Conservation (phyloP, 129 eudicot genomes). For the Flaveria sonorensis region DNA sequence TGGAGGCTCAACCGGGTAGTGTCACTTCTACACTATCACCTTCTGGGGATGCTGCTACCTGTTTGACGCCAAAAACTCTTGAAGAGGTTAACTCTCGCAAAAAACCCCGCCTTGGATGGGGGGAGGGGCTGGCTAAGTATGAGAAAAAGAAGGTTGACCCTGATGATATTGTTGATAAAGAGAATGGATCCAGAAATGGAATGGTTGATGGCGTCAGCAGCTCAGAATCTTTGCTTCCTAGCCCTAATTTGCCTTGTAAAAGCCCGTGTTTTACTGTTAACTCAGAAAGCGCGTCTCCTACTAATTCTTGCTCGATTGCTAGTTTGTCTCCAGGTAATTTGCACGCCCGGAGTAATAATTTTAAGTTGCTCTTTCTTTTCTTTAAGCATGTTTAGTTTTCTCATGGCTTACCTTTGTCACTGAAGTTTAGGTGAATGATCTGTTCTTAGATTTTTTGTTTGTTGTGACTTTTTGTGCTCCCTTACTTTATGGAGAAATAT, state of each 20-base stretch:
- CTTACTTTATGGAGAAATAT: neutral
- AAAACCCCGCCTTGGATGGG: constrained; percentile 98
- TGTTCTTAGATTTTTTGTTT: neutral
- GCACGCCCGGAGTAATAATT: neutral
- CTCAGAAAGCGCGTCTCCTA: constrained; percentile 75
- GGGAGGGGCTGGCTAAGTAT: constrained; percentile 94
- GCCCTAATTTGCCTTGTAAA: constrained; percentile 42
- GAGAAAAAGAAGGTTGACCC: constrained; percentile 91
- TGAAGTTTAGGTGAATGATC: neutral
- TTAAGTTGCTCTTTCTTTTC: neutral
- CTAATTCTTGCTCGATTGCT: constrained; percentile 88
- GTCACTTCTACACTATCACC: constrained; percentile 51
- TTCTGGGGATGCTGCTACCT: constrained; percentile 52
- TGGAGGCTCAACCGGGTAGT: constrained; percentile 41
- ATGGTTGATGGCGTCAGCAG: constrained; percentile 30
- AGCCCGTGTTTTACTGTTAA: constrained; percentile 56
- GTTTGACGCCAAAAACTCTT: constrained; percentile 46
- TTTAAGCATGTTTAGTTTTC: neutral
- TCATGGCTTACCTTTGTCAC: neutral
- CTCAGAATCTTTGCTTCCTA: constrained; percentile 46
- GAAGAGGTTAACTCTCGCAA: constrained; percentile 73
- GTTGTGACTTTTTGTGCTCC: neutral
- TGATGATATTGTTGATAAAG: constrained; percentile 55
- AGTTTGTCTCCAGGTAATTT: constrained; percentile 81
- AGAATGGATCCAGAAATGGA: constrained; percentile 40